Evolutionary conservation across 106 monocot species (phyloP).

Genomic region (Posidonia australis): DNA sequence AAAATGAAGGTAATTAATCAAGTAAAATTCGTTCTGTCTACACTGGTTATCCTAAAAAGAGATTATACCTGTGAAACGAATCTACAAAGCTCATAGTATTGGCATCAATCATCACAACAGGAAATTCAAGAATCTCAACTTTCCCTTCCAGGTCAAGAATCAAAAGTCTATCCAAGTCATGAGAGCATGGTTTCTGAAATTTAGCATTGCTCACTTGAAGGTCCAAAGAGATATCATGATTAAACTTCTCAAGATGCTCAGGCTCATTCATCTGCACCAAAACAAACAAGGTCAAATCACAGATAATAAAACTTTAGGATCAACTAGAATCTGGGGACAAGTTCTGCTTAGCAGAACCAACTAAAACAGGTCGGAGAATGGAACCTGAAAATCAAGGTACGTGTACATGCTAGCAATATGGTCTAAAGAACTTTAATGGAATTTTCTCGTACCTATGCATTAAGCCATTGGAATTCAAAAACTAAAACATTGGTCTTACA

Average conservation of each 20-base stretch:
- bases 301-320: background rate
- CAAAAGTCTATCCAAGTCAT: constrained; percentile 57
- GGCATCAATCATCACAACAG: constrained; percentile 81
- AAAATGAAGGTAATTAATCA: background rate
- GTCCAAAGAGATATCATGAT: constrained; percentile 55
- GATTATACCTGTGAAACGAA: constrained; percentile 76
- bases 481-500: no score
- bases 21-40: no score
- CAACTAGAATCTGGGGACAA: background rate
- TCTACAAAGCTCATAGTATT: constrained; percentile 56
- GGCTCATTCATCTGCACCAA: constrained; percentile 58
- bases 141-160: constrained; percentile 94
- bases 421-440: no score
- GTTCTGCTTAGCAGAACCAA: no score
- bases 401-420: no score
- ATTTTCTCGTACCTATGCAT: no score
- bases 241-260: constrained; percentile 77
- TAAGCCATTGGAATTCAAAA: no score
- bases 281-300: background rate
- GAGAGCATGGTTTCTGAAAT: constrained; percentile 22
- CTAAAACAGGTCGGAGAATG: no score
- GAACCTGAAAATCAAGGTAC: no score
- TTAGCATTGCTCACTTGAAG: constrained; percentile 30
- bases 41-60: constrained; percentile 3
- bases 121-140: constrained; percentile 98